phyloP scores from a whole-genome alignment of 495 filamentous ascomycete species.

The Articulospora tetracladia region DNA sequence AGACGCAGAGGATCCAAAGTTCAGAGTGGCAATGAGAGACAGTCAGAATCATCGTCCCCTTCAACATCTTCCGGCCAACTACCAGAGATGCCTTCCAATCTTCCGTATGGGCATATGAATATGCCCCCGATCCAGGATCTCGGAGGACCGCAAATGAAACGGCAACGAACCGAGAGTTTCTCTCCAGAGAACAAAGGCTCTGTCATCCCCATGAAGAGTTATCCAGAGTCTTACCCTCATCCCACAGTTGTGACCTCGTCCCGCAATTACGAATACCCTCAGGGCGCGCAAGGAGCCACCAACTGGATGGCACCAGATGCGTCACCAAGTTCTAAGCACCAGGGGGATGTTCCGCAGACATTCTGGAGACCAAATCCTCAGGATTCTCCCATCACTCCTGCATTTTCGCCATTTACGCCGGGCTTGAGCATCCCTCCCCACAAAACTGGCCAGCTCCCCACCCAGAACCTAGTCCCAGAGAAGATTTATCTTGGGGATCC shows the following conservation, averaged over 20 bases:
- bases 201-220: conserved; percentile 1
- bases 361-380: conserved; percentile 27
- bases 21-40: conserved; percentile 25
- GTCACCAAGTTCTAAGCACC: conserved; percentile 18
- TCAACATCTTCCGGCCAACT: conserved; percentile 39
- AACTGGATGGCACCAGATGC: conserved; percentile 29
- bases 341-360: conserved; percentile 14
- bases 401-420: conserved; percentile 26
- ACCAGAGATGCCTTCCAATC: conserved; percentile 37
- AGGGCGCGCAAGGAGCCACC: conserved; percentile 14
- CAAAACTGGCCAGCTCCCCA: conserved; percentile 24
- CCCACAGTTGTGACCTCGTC: conserved; percentile 20
- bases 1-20: conserved; percentile 22
- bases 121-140: conserved; percentile 47
- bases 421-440: conserved; percentile 19
- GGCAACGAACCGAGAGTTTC: conserved; percentile 26
- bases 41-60: conserved; percentile 47
- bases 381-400: conserved; percentile 27
- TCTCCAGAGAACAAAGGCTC: conserved; percentile 28
- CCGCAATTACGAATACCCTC: conserved; percentile 23
- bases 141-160: conserved; percentile 40
- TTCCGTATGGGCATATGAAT: conserved; percentile 38
- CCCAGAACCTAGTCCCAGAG: conserved; percentile 21
- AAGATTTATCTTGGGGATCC: conserved; percentile 23
- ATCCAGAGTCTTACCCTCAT: conserved; percentile 8